Percentiles rank a stretch among this genome's conserved stretches.
Conservation (phyloP, 495 filamentous ascomycete genomes). For the Daldinia caldariorum region DNA sequence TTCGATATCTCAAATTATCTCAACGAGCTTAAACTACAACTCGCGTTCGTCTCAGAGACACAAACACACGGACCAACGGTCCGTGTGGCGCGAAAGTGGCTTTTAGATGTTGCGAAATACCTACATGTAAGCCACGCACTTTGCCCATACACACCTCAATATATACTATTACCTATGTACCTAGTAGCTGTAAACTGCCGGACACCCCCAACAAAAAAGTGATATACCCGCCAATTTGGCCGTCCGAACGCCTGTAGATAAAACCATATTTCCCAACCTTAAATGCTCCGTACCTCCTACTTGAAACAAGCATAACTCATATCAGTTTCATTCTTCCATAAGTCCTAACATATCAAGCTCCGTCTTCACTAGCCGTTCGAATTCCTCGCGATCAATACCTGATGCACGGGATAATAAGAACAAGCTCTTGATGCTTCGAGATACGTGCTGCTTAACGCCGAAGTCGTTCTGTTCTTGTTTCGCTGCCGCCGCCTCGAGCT, state of each 20-base stretch:
- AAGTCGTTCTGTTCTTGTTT: constrained; percentile 75
- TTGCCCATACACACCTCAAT: too few relatives aligned
- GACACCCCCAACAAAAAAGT: constrained; percentile 25
- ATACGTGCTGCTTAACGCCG: constrained; percentile 88
- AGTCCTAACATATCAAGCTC: constrained; percentile 82
- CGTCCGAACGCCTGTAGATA: constrained; percentile 35
- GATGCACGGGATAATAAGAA: constrained; percentile 80
- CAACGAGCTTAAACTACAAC: too few relatives aligned
- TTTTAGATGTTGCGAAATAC: too few relatives aligned
- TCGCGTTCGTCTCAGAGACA: too few relatives aligned
- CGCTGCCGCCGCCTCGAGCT: constrained; percentile 71
- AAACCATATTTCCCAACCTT: constrained; percentile 21
- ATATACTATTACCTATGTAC: too few relatives aligned
- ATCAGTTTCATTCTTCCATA: constrained; percentile 69
- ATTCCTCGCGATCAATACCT: constrained; percentile 85
- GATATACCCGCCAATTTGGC: constrained; percentile 31
- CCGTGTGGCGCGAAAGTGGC: too few relatives aligned
- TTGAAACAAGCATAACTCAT: neutral
- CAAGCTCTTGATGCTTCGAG: constrained; percentile 86
- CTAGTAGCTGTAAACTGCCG: constrained; percentile 15
- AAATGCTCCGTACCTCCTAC: neutral
- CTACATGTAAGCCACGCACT: too few relatives aligned
- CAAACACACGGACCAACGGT: too few relatives aligned
- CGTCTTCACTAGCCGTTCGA: constrained; percentile 79
- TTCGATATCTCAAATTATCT: too few relatives aligned